Base-by-base conservation (phyloP, 1,284 basidiomycete genomes). In the Prillingera fragicola region DNA sequence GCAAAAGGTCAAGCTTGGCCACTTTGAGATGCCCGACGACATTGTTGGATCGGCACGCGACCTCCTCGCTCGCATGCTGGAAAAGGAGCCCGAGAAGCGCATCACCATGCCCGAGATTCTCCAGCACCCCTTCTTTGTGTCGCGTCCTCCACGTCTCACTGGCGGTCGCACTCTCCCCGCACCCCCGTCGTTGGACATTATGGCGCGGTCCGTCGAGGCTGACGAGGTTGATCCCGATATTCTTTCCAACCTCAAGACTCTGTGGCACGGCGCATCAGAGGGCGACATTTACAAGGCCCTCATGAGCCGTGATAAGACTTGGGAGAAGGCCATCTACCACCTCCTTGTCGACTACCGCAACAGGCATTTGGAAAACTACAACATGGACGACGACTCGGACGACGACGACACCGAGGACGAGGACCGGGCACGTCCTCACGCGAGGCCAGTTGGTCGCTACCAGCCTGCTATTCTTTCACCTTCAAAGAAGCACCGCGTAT, bases 301-400 rank as follows among this genome's bases (percentile, higher is more conserved):
- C 38, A 74, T 78, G 52, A 73, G 69, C 48, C 59, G 62, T 46
- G 73, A 75, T 69, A 80, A 81, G 49, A 90, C 85, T 18, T 90
- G 87, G 87, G 87, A 94, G 68, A 95, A 95, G 70, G 85, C 85
- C 0, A 85, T 94, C 38, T 96, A 95, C 69, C 83, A 87, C 62
- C 74, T 94, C 10, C 75, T 96, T 10, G 74, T 83, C 45, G 81
- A 82, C 55, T 94, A 92, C 70, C 80, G 88, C 31, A 75, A 75
- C 41, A 78, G 77, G 54, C 80, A 80, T 50, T 68, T 87, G 32
- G 81, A 84, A 61, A 77, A 82, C 69, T 80, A 80, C 64, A 75
- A 75, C 58, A 71, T 72, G 69, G 79, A 83, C 33, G 78, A 78
- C 18, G 62, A 62, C 24, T 56, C 57, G 21, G 65, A 63, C 24